phyloP scores from a whole-genome alignment of 192 early-diverging fungal species.

The Podila verticillata region DNA sequence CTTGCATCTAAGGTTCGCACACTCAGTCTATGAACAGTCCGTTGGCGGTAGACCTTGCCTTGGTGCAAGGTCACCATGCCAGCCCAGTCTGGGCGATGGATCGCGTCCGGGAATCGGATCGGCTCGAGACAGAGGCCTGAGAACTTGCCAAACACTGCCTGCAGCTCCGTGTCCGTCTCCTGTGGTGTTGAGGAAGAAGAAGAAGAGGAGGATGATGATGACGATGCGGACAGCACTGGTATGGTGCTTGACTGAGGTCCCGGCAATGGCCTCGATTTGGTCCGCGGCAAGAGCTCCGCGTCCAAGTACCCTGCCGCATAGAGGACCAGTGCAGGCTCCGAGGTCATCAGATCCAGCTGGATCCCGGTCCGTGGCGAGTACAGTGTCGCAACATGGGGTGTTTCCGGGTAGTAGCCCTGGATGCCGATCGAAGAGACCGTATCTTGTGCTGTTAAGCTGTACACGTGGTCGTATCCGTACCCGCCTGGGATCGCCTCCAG shows the following conservation, averaged over 20 bases:
- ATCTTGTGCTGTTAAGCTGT: slow-evolving; percentile 40
- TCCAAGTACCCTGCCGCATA: slow-evolving; percentile 86
- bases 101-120: slow-evolving; percentile 69
- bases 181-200: slow-evolving; percentile 25
- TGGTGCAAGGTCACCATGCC: slow-evolving; percentile 29
- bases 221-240: too few species aligned
- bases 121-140: slow-evolving; percentile 77
- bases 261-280: slow-evolving; percentile 17
- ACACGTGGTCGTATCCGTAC: slow-evolving; percentile 88
- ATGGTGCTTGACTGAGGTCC: too few species aligned
- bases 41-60: slow-evolving; percentile 36
- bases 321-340: slow-evolving; percentile 79
- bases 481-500: slow-evolving; percentile 65
- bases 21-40: slow-evolving; percentile 31
- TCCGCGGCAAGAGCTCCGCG: slow-evolving; percentile 15
- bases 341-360: slow-evolving; percentile 67
- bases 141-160: slow-evolving; percentile 63
- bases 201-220: too few species aligned
- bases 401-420: slow-evolving; percentile 30
- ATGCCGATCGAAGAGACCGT: slow-evolving; percentile 3
- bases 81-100: slow-evolving; percentile 40
- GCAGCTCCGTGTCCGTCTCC: slow-evolving; percentile 45
- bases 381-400: slow-evolving; percentile 33
- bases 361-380: slow-evolving; percentile 62
- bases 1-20: not conserved